phyloP scores from a whole-genome alignment of 768 basidiomycete species.

The Trametes cinnabarina region DNA sequence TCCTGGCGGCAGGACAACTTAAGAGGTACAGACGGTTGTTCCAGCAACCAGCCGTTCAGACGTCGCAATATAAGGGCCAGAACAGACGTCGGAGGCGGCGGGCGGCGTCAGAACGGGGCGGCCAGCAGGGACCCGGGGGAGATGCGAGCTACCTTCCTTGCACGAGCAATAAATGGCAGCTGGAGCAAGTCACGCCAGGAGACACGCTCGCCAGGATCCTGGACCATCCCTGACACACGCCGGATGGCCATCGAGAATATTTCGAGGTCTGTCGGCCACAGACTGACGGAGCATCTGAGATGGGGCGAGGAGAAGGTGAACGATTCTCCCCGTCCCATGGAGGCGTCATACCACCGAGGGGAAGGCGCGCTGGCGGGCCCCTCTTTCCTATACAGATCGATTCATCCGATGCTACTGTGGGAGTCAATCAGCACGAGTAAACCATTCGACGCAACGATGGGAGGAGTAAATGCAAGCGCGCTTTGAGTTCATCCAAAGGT shows the following conservation, averaged over 20 bases:
- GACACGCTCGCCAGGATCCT: not conserved
- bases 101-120: conserved; percentile 9
- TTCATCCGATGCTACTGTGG: not conserved
- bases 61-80: not conserved
- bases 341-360: not conserved
- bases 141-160: not conserved
- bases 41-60: not conserved
- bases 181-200: conserved; percentile 1
- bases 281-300: conserved; percentile 6
- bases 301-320: not conserved
- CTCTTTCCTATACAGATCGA: not conserved
- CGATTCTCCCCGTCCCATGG: not conserved
- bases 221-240: not conserved
- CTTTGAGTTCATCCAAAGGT: not conserved
- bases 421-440: not conserved
- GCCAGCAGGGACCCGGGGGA: not conserved
- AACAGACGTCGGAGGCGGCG: not conserved
- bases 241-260: not conserved
- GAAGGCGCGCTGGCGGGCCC: not conserved
- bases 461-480: not conserved
- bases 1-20: not conserved
- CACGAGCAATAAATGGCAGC: conserved; percentile 8
- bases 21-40: not conserved
- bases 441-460: not conserved
- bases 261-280: conserved; percentile 5